phyloP scores from a whole-genome alignment of 805 yeast species.

The Metschnikowia santaceciliae region DNA sequence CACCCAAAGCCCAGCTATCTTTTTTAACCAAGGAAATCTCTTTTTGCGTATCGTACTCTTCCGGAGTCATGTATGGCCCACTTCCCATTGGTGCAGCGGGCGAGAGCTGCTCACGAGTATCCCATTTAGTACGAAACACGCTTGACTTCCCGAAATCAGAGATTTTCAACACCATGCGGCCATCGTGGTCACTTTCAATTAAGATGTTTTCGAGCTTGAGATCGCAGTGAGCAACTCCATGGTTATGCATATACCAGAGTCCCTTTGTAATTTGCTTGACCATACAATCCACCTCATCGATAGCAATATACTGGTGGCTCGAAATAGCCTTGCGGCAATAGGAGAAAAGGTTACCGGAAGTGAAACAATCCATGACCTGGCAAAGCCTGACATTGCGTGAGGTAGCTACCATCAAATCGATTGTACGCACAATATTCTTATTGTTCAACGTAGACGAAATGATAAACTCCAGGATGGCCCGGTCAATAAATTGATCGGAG shows the following conservation, averaged over 20 bases:
- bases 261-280: constrained; percentile 84
- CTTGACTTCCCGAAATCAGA: constrained; percentile 90
- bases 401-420: constrained; percentile 59
- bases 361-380: constrained; percentile 38
- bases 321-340: constrained; percentile 21
- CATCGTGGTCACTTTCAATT: constrained; percentile 37
- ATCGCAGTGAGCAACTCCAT: constrained; percentile 93
- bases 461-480: constrained; percentile 88
- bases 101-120: constrained; percentile 41
- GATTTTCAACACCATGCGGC: constrained; percentile 24
- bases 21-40: constrained; percentile 72
- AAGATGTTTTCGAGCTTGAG: constrained; percentile 84
- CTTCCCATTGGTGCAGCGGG: constrained; percentile 78
- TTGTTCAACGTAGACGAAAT: constrained; percentile 74
- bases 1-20: constrained; percentile 88
- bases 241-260: constrained; percentile 77
- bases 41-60: constrained; percentile 49
- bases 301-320: constrained; percentile 17
- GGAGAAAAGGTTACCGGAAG: constrained; percentile 35
- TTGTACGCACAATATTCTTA: constrained; percentile 71
- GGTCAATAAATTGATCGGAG: constrained; percentile 50
- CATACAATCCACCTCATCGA: constrained; percentile 79
- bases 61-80: constrained; percentile 91
- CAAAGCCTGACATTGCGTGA: constrained; percentile 21
- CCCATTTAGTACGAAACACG: constrained; percentile 90